These are phyloP conservation scores for Coprinopsis strossmayeri DNA, from an alignment of 768 basidiomycete genomes.

Conservation along the genomic window DNA sequence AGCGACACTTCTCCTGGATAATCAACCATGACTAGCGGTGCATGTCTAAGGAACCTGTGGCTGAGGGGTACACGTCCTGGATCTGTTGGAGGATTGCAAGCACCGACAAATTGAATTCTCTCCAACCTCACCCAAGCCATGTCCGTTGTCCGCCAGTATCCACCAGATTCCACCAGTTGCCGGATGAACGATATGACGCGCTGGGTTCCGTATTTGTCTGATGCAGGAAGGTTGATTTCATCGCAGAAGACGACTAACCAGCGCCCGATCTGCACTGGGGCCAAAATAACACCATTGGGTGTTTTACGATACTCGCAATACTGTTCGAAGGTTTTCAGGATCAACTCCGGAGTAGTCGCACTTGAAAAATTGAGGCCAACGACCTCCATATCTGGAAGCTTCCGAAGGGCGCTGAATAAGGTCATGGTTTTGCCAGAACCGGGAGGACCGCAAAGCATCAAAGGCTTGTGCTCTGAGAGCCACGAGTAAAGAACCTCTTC, in stretches of 20 bases:
- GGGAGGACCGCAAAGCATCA: constrained; percentile 98
- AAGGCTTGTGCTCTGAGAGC: constrained; percentile 97
- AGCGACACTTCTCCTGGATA: constrained; percentile 96
- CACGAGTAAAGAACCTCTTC: constrained; percentile 98
- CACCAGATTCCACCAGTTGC: constrained; percentile 90
- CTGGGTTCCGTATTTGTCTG: constrained; percentile 98
- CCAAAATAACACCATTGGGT: constrained; percentile 93
- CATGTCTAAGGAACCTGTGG: constrained; percentile 95
- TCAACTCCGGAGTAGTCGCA: constrained; percentile 95
- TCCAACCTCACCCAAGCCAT: constrained; percentile 97
- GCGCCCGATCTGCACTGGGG: constrained; percentile 90
- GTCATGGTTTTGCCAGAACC: constrained; percentile 99
- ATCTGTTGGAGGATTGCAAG: constrained; percentile 98
- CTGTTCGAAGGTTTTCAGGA: constrained; percentile 99
- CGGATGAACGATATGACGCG: constrained; percentile 97
- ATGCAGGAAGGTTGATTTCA: constrained; percentile 96
- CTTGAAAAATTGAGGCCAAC: constrained; percentile 99
- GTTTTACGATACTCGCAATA: constrained; percentile 99
- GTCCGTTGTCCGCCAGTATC: constrained; percentile 91
- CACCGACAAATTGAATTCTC: constrained; percentile 99
- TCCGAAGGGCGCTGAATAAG: constrained; percentile 93
- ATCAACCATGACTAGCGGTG: constrained; percentile 97
- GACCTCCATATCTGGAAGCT: constrained; percentile 97
- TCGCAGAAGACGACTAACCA: constrained; percentile 99
- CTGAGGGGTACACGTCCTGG: constrained; percentile 98